These are phyloP conservation scores for Calonectria leucothoes DNA, from an alignment of 2,329 filamentous ascomycete genomes.

Conservation along the genomic window DNA sequence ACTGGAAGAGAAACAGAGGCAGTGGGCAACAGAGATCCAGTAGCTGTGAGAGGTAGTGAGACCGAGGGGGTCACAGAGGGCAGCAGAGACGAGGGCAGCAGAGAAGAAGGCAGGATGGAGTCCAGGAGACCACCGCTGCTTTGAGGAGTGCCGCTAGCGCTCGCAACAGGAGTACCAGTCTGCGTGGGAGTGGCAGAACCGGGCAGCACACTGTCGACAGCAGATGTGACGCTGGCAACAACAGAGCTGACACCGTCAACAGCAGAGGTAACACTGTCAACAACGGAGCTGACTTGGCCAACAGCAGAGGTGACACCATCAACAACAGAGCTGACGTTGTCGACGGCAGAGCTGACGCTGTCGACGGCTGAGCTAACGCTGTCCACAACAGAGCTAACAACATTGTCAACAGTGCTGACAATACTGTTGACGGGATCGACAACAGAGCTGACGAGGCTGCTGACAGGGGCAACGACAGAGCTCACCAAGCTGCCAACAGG, in stretches of 20 bases:
- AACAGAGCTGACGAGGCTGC: conserved; percentile 34
- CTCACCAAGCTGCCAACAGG: conserved; percentile 8
- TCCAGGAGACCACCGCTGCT: neutral
- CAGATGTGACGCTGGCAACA: too few species aligned
- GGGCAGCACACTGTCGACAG: neutral
- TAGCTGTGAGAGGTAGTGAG: neutral
- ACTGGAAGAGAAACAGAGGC: neutral
- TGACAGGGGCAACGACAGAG: neutral
- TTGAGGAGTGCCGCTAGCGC: neutral
- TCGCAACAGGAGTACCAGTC: neutral
- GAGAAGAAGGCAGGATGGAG: neutral
- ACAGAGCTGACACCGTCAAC: too few species aligned
- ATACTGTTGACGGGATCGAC: conserved; percentile 27
- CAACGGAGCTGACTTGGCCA: neutral
- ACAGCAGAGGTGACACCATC: neutral
- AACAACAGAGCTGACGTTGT: conserved; percentile 8
- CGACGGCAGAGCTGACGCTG: neutral
- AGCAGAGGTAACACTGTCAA: neutral
- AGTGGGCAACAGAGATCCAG: neutral
- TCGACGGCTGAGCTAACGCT: neutral
- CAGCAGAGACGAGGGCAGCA: neutral
- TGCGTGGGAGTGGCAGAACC: neutral
- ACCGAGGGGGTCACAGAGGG: neutral
- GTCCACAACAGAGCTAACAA: neutral
- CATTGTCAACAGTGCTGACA: conserved; percentile 14